phyloP scores from a whole-genome alignment of 176 grass and related monocot species.

The Triticum urartu region DNA sequence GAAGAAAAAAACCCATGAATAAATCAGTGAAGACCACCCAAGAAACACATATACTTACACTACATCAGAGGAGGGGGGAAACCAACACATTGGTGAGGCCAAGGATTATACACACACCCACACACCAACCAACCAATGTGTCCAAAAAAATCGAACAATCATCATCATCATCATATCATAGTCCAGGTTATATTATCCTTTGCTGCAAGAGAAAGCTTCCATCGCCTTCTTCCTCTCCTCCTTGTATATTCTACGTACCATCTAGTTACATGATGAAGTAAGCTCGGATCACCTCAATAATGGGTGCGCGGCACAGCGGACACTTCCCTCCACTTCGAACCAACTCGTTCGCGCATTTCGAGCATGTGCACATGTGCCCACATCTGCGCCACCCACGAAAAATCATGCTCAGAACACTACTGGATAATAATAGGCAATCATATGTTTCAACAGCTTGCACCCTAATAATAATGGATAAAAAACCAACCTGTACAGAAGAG shows the following conservation, averaged over 20 bases:
- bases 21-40: not conserved
- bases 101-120: not conserved
- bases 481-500: conserved; percentile 87
- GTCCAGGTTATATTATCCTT: conserved; percentile 1
- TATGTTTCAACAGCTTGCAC: not conserved
- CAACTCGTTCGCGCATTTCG: conserved; percentile 87
- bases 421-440: not conserved
- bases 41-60: conserved; percentile 6
- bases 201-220: not conserved
- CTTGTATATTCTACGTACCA: conserved; percentile 16
- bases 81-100: not conserved
- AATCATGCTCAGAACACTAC: not conserved
- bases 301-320: conserved; percentile 89
- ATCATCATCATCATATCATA: not conserved
- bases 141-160: not conserved
- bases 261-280: conserved; percentile 59
- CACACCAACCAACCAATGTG: not conserved
- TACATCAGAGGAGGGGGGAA: not conserved
- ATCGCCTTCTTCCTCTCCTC: not conserved
- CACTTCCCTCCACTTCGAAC: conserved; percentile 79
- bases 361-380: conserved; percentile 99
- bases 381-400: conserved; percentile 54
- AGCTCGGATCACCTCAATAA: conserved; percentile 76
- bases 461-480: not conserved
- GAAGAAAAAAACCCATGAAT: not conserved